Percentiles rank a stretch among this genome's conserved stretches.
Evolutionary conservation across 768 basidiomycete genomes (phyloP).

Genomic region (Mycena rebaudengoi): DNA sequence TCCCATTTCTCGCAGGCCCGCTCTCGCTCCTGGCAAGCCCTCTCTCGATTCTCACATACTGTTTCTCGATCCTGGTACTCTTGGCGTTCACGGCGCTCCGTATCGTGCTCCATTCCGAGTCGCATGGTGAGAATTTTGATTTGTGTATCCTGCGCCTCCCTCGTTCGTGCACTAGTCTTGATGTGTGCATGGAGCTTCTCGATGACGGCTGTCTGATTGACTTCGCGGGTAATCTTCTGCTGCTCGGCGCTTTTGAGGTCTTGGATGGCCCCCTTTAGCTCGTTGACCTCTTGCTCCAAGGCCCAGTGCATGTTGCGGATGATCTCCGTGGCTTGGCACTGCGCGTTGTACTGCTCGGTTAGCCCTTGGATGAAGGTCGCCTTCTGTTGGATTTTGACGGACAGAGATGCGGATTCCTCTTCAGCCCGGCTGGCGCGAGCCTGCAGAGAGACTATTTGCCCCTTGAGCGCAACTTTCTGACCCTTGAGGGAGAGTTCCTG

Average conservation of each 20-base stretch:
- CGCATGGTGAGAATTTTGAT: not conserved
- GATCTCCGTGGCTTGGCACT: not conserved
- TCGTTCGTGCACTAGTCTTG: not conserved
- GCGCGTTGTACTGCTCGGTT: not conserved
- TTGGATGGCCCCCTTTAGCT: not conserved
- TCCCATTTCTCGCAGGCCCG: too few relatives aligned
- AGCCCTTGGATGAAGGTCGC: not conserved
- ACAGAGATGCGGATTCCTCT: not conserved
- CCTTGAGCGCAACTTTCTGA: too few relatives aligned
- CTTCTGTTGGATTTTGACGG: not conserved
- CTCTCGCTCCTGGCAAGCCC: too few relatives aligned
- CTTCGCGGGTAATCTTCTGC: not conserved
- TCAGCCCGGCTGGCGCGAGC: not conserved
- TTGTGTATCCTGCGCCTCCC: not conserved
- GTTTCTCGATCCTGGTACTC: too few relatives aligned
- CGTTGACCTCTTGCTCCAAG: not conserved
- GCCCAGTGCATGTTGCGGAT: not conserved
- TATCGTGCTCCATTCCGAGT: too few relatives aligned
- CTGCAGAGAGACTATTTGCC: too few relatives aligned
- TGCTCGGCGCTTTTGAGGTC: not conserved
- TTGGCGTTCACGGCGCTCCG: too few relatives aligned
- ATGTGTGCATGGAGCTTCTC: not conserved
- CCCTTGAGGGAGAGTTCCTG: too few relatives aligned
- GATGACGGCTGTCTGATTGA: not conserved
- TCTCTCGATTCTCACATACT: too few relatives aligned